phyloP scores from a whole-genome alignment of 352 stramenopile species.

The Phytopythium kandeliae region DNA sequence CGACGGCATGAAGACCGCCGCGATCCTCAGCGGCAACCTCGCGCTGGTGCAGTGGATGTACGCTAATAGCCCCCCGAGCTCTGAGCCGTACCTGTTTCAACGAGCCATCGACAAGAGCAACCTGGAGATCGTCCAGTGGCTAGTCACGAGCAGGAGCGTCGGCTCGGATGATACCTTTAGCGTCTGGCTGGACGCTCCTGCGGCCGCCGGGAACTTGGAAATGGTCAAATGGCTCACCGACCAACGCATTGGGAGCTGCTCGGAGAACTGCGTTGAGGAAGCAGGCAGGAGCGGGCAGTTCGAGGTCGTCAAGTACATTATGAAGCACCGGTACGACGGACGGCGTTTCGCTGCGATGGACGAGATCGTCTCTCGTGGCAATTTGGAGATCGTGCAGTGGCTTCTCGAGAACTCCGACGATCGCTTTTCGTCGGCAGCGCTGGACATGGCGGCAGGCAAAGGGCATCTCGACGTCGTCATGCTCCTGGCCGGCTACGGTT shows the following conservation, averaged over 20 bases:
- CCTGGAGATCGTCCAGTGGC: slow-evolving; percentile 3
- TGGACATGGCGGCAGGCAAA: slow-evolving; percentile 14
- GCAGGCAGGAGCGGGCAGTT: slow-evolving; percentile 22
- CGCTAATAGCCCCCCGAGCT: neutral
- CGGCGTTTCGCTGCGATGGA: slow-evolving; percentile 22
- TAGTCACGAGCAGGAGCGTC: neutral
- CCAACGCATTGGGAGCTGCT: slow-evolving; percentile 12
- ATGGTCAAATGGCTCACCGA: slow-evolving; percentile 27
- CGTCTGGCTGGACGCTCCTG: neutral
- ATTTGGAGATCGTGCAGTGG: slow-evolving; percentile 21
- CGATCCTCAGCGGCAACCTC: slow-evolving; percentile 16
- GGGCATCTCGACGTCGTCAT: slow-evolving; percentile 2
- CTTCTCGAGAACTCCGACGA: slow-evolving; percentile 16
- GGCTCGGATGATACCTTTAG: neutral
- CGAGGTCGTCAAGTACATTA: slow-evolving; percentile 23
- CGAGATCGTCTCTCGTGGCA: slow-evolving; percentile 19
- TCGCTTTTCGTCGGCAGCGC: slow-evolving; percentile 12
- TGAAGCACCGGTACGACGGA: slow-evolving; percentile 21
- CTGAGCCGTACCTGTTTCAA: neutral
- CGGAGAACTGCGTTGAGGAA: slow-evolving; percentile 21
- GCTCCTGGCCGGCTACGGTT: no score
- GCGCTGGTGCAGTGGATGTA: slow-evolving; percentile 18
- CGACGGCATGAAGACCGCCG: slow-evolving; percentile 12
- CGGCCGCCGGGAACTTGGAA: slow-evolving; percentile 12
- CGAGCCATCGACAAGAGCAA: neutral